Conservation (phyloP, 345 rosid species). For the Clausena lansium region DNA sequence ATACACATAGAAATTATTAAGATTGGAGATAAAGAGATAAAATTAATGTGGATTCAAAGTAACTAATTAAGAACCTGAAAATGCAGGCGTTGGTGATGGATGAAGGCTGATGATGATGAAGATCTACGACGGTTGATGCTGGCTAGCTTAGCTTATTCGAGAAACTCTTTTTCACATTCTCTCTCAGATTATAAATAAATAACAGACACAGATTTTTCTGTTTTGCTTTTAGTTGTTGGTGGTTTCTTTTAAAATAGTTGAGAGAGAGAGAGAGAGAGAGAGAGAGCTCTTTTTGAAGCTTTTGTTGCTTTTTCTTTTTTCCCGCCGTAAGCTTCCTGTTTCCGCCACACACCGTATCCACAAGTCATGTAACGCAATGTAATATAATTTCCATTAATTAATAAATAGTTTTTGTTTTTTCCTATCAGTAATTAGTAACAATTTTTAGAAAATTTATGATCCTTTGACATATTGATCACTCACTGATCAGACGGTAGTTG, state of each 20-base stretch:
- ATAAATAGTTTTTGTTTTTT: too few relatives aligned
- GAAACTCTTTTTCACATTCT: slow-evolving; percentile 19
- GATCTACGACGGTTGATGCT: slow-evolving; percentile 25
- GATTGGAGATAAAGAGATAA: neutral
- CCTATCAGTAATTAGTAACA: neutral
- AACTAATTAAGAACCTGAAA: slow-evolving; percentile 1
- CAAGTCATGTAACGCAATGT: neutral
- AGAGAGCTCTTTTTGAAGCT: slow-evolving; percentile 9
- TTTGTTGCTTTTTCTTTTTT: slow-evolving; percentile 28
- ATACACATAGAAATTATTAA: too few relatives aligned
- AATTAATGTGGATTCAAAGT: neutral
- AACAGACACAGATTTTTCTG: slow-evolving; percentile 2
- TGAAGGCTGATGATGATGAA: neutral
- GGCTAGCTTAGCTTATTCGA: slow-evolving; percentile 1
- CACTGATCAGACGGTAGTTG: neutral
- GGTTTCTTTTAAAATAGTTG: slow-evolving; percentile 17
- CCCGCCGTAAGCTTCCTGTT: slow-evolving; percentile 55
- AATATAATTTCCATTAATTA: too few relatives aligned
- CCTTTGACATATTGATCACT: neutral
- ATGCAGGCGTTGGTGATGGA: neutral
- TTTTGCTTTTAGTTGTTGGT: slow-evolving; percentile 7
- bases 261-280: slow-evolving; percentile 13
- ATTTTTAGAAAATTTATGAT: neutral
- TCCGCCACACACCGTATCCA: slow-evolving; percentile 25
- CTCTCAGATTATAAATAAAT: neutral